These are phyloP conservation scores for Mycena haematopus DNA, from an alignment of 768 basidiomycete genomes.

Conservation along the genomic window DNA sequence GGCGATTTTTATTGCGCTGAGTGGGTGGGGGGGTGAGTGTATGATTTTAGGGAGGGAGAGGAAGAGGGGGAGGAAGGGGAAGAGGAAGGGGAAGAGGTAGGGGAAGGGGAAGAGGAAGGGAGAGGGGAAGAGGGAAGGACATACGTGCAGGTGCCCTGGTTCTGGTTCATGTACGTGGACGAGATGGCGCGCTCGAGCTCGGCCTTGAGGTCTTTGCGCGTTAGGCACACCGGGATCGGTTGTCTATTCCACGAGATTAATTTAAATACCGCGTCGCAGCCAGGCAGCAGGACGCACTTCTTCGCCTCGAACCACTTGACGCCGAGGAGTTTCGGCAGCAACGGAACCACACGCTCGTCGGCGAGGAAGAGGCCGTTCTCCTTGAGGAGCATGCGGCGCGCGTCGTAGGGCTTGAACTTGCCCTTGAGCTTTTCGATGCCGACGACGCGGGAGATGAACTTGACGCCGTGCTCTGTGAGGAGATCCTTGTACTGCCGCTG, in stretches of 20 bases:
- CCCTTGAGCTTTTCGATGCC: slow-evolving; percentile 92
- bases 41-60: background rate
- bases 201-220: slow-evolving; percentile 86
- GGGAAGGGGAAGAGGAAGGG: background rate
- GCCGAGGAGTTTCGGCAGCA: slow-evolving; percentile 87
- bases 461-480: slow-evolving; percentile 75
- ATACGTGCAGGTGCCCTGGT: slow-evolving; percentile 91
- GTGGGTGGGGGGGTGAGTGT: background rate
- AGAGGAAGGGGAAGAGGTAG: background rate
- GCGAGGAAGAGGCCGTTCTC: slow-evolving; percentile 94
- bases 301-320: slow-evolving; percentile 93
- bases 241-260: slow-evolving; percentile 57
- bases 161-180: slow-evolving; percentile 96
- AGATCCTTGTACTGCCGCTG: slow-evolving; percentile 97
- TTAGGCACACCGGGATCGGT: slow-evolving; percentile 92
- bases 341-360: slow-evolving; percentile 88
- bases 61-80: background rate
- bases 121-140: slow-evolving; percentile 41
- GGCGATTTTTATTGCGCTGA: slow-evolving; percentile 85
- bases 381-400: slow-evolving; percentile 80
- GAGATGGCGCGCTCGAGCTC: slow-evolving; percentile 93
- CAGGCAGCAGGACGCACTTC: slow-evolving; percentile 63
- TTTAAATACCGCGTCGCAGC: too few species aligned
- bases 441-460: slow-evolving; percentile 91
- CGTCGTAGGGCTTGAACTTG: slow-evolving; percentile 87